Conservation (phyloP, 345 rosid genomes). For the Stellera chamaejasme region DNA sequence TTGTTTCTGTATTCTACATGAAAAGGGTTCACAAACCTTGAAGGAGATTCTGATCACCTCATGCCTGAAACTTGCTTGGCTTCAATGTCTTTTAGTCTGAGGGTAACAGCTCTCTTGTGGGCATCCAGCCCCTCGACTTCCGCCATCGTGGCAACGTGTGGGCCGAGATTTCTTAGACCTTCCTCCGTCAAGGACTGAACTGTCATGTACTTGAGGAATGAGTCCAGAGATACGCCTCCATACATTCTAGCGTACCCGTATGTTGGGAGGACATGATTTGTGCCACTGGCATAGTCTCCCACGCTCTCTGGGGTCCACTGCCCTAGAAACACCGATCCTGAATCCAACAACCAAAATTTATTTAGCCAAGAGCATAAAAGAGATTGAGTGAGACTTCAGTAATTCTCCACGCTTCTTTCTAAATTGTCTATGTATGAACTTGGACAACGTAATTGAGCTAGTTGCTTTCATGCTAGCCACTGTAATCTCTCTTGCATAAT, state of each 20-base stretch:
- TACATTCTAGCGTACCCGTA: slow-evolving; percentile 94
- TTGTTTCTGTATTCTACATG: too few relatives aligned
- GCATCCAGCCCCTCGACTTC: slow-evolving; percentile 88
- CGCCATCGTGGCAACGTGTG: slow-evolving; percentile 78
- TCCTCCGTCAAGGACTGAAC: slow-evolving; percentile 80
- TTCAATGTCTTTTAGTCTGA: slow-evolving; percentile 69
- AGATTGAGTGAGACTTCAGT: too few relatives aligned
- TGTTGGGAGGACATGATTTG: slow-evolving; percentile 85
- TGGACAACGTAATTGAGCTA: too few relatives aligned
- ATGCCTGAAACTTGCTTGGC: slow-evolving; percentile 37
- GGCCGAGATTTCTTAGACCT: slow-evolving; percentile 75
- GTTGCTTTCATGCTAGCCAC: too few relatives aligned
- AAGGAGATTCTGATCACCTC: slow-evolving; percentile 16
- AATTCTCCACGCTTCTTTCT: too few relatives aligned
- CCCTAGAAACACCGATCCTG: slow-evolving; percentile 86
- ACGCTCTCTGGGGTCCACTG: slow-evolving; percentile 97
- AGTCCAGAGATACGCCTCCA: slow-evolving; percentile 83
- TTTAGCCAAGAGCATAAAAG: too few relatives aligned
- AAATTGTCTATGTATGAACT: too few relatives aligned
- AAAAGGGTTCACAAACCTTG: too few relatives aligned
- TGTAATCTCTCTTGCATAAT: too few relatives aligned
- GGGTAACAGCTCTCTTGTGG: slow-evolving; percentile 87
- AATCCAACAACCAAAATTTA: background rate
- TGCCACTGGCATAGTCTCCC: slow-evolving; percentile 95
- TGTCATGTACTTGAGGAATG: slow-evolving; percentile 84